Evolutionary conservation across 768 basidiomycete species (phyloP), one percentile per base, ranked within the genome.

Genomic region (Termitomyces sp.): DNA sequence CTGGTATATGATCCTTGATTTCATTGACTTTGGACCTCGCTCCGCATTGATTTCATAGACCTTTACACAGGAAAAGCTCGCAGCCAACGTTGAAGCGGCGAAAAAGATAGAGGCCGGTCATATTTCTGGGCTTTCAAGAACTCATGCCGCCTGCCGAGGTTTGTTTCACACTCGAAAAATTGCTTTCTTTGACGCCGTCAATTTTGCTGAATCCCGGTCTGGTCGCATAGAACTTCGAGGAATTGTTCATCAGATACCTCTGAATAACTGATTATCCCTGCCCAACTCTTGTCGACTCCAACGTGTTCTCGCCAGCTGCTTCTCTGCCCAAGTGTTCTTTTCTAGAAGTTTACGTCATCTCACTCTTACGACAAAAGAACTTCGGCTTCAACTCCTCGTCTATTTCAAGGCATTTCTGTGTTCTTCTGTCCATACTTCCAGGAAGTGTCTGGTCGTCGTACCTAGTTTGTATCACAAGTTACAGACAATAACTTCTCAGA

Each of bases 61-160:
- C 3, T 50, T 65, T 31, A 51, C 47, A 4, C 37, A 65, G 49
- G 49, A 14, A 20, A 61, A 64, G 11, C 45, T 59, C 4, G 38
- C 47, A 12, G 52, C 34, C 31, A 67, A 67, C 43, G 51, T 38
- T 25, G 62, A 67, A 43, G 60, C 46, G 12, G 60, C 57, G 7
- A 57, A 58, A 49, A 67, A 65, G 31, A 50, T 61, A 17, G 62
- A 68, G 37, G 52, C 31, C 14, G 60, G 61, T 9, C 67, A 67
- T 42, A 60, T 67, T 17, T 57, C 66, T 17, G 67, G 67, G 15
- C 59, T 68, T 46, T 63, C 66, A 25, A 64, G 66, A 15, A 60
- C 61, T n/a, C 65, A 64, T 45, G 60, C 53, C 43, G 67, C 67
- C 47, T 65, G 63, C 42, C 59, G 60, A 48, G 66, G 67, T 68